phyloP scores from a whole-genome alignment of 345 rosid genomes.

The Rubroshorea leprosula region DNA sequence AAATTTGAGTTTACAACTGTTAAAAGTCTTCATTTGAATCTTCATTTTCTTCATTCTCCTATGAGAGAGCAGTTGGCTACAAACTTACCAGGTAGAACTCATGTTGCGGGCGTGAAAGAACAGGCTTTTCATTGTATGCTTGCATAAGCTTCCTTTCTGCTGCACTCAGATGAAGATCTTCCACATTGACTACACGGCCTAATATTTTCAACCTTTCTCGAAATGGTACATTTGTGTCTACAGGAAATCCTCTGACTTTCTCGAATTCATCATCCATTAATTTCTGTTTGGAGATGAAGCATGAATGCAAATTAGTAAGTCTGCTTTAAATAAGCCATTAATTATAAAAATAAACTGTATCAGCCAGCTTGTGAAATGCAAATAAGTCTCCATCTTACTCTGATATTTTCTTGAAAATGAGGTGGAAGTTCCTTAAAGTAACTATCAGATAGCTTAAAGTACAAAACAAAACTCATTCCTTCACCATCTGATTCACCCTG shows the following conservation, averaged over 20 bases:
- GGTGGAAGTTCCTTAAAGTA: conserved; percentile 47
- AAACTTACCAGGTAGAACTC: conserved; percentile 50
- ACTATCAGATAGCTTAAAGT: conserved; percentile 53
- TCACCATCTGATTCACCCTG: conserved; percentile 72
- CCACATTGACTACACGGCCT: conserved; percentile 79
- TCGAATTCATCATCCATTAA: conserved; percentile 76
- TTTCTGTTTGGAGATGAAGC: no score
- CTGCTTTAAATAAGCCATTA: no score
- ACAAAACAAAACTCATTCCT: conserved; percentile 64
- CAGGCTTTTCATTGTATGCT: no score
- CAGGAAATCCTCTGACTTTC: conserved; percentile 71
- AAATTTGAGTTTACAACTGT: no score
- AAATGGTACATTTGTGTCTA: conserved; percentile 53
- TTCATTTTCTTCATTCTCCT: no score
- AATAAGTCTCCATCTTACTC: no score
- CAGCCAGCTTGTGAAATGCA: no score
- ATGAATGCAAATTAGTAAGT: no score
- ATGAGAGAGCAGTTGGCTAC: neutral
- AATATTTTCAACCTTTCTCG: conserved; percentile 82
- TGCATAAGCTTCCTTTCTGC: no score
- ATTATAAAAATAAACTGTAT: no score
- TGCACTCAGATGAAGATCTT: conserved; percentile 79
- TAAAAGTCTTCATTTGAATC: no score
- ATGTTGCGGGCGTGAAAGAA: conserved; percentile 88
- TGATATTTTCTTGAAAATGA: conserved; percentile 50